Evolutionary conservation across 2,329 filamentous ascomycete genomes (phyloP).

Genomic region (Colletotrichum sp.): DNA sequence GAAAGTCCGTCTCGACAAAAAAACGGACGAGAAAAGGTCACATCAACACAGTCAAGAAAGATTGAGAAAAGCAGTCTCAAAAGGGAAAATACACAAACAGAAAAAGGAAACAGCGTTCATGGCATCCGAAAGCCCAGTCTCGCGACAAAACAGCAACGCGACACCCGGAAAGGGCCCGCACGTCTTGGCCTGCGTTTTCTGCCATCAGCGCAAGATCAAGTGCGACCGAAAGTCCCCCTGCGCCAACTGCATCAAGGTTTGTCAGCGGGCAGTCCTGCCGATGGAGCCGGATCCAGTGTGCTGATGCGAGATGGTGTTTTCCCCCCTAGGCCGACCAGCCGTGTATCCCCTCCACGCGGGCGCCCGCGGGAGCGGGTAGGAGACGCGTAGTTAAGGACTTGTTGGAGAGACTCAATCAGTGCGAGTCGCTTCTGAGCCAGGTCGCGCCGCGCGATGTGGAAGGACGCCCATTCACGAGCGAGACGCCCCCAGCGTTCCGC

Average conservation of each 20-base stretch:
- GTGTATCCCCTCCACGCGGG: slow-evolving; percentile 7
- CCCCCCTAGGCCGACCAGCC: slow-evolving; percentile 13
- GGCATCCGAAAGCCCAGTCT: slow-evolving; percentile 4
- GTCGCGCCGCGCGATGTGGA: slow-evolving; percentile 3
- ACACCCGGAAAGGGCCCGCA: background rate
- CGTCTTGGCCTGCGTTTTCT: slow-evolving; percentile 52
- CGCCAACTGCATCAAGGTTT: slow-evolving; percentile 47
- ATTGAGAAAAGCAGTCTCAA: background rate
- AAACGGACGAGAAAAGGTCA: background rate
- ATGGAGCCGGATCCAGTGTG: slow-evolving; percentile 31
- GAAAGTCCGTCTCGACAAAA: background rate
- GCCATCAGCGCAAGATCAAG: slow-evolving; percentile 67
- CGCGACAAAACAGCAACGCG: background rate
- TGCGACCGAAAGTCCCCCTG: slow-evolving; percentile 65
- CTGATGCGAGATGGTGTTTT: slow-evolving; percentile 53
- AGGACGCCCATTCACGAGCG: background rate
- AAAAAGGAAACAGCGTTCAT: background rate
- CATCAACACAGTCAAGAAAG: background rate
- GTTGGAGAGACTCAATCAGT: slow-evolving; percentile 6
- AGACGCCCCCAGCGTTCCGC: background rate
- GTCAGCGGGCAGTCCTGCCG: background rate
- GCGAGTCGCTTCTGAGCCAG: slow-evolving; percentile 5
- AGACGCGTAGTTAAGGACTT: slow-evolving; percentile 3
- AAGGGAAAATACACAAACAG: background rate
- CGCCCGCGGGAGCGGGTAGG: background rate